Conservation (phyloP, 2,329 filamentous ascomycete species). For the Trichoderma brevicompactum region DNA sequence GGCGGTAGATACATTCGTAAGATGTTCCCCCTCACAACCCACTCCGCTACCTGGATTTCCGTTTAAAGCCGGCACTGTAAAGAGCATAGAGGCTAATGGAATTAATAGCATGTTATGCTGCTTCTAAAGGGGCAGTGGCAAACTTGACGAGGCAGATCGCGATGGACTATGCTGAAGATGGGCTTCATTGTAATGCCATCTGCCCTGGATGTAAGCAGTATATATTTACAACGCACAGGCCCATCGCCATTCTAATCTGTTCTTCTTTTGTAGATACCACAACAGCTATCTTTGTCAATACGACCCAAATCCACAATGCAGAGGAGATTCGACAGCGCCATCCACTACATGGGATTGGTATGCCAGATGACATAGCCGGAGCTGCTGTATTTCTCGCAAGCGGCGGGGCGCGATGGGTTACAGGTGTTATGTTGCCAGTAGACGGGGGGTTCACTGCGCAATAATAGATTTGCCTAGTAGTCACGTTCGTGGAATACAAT, state of each 20-base stretch:
- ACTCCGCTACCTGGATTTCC: too few relatives aligned
- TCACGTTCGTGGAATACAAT: too few relatives aligned
- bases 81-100: neutral
- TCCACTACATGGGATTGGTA: slow-evolving; percentile 38
- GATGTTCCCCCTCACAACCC: neutral
- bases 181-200: slow-evolving; percentile 58
- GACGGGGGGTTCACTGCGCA: slow-evolving; percentile 48
- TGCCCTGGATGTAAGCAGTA: slow-evolving; percentile 51
- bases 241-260: too few relatives aligned
- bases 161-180: slow-evolving; percentile 52
- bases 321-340: slow-evolving; percentile 31
- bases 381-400: slow-evolving; percentile 47
- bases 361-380: slow-evolving; percentile 38
- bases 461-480: slow-evolving; percentile 20
- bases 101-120: slow-evolving; percentile 46
- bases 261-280: slow-evolving; percentile 32
- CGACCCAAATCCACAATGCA: slow-evolving; percentile 32
- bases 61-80: too few relatives aligned
- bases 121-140: slow-evolving; percentile 55
- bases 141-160: slow-evolving; percentile 55
- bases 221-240: too few relatives aligned
- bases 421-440: slow-evolving; percentile 45
- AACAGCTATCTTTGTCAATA: slow-evolving; percentile 37
- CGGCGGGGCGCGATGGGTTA: slow-evolving; percentile 48
- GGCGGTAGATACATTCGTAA: slow-evolving; percentile 37